Base-by-base conservation (phyloP, 2,329 filamentous ascomycete species). In the Aspergillus cejpii region DNA sequence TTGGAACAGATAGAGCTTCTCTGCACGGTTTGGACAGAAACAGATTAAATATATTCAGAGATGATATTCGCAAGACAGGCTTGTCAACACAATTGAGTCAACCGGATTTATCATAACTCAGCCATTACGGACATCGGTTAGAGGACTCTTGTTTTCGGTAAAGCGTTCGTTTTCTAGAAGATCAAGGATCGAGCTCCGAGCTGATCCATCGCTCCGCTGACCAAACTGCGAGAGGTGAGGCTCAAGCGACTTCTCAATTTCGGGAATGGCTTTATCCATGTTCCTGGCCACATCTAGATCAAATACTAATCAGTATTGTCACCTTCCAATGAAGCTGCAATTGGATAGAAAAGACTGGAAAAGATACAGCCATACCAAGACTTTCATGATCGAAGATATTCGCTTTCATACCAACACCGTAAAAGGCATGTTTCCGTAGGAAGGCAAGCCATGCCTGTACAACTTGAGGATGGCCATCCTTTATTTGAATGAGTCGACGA, bases 351-450 rank as follows among this genome's bases (percentile, higher is more conserved):
- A 24, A 27, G n/a, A 26, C 23, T 24, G 8, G 23, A 24, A 24
- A 24, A 5, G 5, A 24, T 24, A 24, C 5, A 34, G 53, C 52
- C 68, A 51, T 76, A 85, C 85, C 83, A 47, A 90, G 64, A 45
- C 78, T 77, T 59, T 85, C 81, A 67, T 87, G 90, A 63, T 95
- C 87, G 82, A 86, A 98, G 39, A 97, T 79, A 65, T 98, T 96
- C 42, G 92, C 92, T 77, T 98, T 98, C 89, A 98, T 94, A 59
- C 92, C 92, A 31, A 97, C 84, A n/a, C 92, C 92, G 56, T 94
- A 87, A 65, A 92, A 94, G 33, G 89, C 87, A 63, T 96, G 85
- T 70, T 94, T 94, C 61, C 86, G 80, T 62, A 98, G 67, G 63
- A 94, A 97, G 0, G 88, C 89, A 47, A 98, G 73, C 92, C 92